Conservation (phyloP, 805 yeast genomes). For the Wickerhamomyces chaumierensis region DNA sequence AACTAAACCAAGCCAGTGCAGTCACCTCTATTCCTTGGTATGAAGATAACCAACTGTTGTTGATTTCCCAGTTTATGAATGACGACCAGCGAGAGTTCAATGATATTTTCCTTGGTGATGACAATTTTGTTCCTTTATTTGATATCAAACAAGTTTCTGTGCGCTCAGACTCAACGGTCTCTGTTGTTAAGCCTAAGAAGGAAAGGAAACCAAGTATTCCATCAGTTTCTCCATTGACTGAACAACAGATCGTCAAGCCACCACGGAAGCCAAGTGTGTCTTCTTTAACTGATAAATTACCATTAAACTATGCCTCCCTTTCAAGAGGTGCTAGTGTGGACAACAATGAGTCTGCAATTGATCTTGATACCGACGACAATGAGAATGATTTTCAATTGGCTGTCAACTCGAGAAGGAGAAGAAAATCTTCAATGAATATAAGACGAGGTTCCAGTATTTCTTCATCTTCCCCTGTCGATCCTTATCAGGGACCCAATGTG, state of each 20-base stretch:
- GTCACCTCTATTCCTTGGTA: constrained; percentile 16
- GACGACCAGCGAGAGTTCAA: constrained; percentile 26
- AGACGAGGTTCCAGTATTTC: neutral
- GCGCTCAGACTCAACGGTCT: neutral
- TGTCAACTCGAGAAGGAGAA: constrained; percentile 18
- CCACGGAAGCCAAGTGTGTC: constrained; percentile 3
- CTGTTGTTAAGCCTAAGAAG: constrained; percentile 4
- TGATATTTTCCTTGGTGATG: constrained; percentile 27
- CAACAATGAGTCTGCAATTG: constrained; percentile 17
- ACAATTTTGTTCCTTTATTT: constrained; percentile 25
- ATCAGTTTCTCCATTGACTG: neutral
- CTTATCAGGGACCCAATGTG: too few species aligned
- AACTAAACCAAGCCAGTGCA: neutral
- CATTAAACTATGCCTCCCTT: constrained; percentile 1
- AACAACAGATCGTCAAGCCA: too few species aligned
- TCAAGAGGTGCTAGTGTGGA: constrained; percentile 2
- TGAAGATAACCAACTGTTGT: constrained; percentile 17
- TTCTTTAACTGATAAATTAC: neutral
- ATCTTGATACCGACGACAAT: constrained; percentile 13
- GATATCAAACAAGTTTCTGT: constrained; percentile 13
- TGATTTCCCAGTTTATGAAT: constrained; percentile 24
- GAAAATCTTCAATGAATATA: constrained; percentile 19
- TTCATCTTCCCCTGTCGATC: too few species aligned
- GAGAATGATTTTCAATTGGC: constrained; percentile 26
- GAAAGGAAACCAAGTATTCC: constrained; percentile 6